Evolutionary conservation across 441 rosid genomes (phyloP), one percentile per base, ranked within the genome.

Genomic region (Dalechampia spathulata): DNA sequence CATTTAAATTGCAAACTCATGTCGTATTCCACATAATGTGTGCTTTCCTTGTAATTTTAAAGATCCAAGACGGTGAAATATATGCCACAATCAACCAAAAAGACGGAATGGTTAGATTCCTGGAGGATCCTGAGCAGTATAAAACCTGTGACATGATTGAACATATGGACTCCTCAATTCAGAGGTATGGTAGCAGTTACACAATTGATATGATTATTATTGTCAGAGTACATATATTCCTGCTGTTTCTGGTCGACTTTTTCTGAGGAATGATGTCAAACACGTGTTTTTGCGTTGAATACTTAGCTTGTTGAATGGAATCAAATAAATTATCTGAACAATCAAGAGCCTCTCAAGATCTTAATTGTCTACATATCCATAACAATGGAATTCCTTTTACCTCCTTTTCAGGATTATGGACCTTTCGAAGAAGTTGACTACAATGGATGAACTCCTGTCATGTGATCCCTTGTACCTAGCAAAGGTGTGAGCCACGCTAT

Each of bases 61-160:
- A 93, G 99, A 93, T 93, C 57, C 93, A 85, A 80, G 91, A 93
- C 72, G 96, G 96, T 71, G 87, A 90, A 79, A 93, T 93, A 75
- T 80, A 79, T 76, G 99, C 99, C 15, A 71, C 86, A 49, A 93
- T 90, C 68, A 87, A 93, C 78, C 99, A 93, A 76, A 90, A 85
- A 76, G 97, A 90, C 62, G 96, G 99, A 43, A 93, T 93, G 99
- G 97, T 93, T 60, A 81, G 97, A 72, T 93, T 93, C 72, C 73
- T 83, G 41, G 99, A 90, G 78, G 96, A 93, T 79, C 93, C 96
- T 46, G 97, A 93, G 83, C 95, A 82, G 69, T 93, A 90, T 73
- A 93, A 90, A 77, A 74, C 86, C 54, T 78, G 87, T 60, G 85
- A 78, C 66, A 87, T 93, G 97, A 85, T 90, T 25, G 87, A 90